Evolutionary conservation across 495 filamentous ascomycete genomes (phyloP), one percentile per base, ranked within the genome.

Genomic region (Aspergillus olivimuriae): DNA sequence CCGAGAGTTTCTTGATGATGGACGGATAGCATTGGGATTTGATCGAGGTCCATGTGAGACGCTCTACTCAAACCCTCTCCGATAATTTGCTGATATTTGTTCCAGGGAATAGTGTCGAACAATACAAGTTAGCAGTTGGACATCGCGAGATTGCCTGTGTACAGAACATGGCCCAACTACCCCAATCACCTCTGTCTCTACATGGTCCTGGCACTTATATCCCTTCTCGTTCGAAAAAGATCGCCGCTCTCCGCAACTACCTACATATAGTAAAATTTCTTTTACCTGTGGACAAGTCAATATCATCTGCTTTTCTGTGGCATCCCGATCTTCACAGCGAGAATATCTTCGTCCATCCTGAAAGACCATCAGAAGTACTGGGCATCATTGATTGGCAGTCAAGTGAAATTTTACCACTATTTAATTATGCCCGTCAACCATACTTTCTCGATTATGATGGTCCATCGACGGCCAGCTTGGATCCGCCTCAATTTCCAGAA

Each of bases 301-400:
- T 58, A 17, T 22, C 35, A 10, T 39, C 57, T 19, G 33, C 55
- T 24, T 52, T 19, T 46, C 21, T 69, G 17, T 66, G 60, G 62
- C 65, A 69, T 43, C 35, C 43, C 15, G 65, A 71, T 30, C 55
- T 69, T 10, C 65, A 69, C 38, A 30, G 47, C 22, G 51, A 58
- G 16, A 71, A 69, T 35, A 63, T 71, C 17, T 69, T 63, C 39
- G 36, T 39, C 36, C 20, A 39, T 39, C 36, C 36, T 3, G 8
- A 21, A 17, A 9, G 23, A 10, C 16, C 18, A n/a, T 39, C 36
- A 10, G 36, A 39, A n/a, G 23, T 39, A 2, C 23, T 21, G 20
- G 36, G 36, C 2, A 12, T 39, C 14, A 39, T 39, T 21, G 36
- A 39, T 4, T 39, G 36, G 36, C 36, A 39, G 14, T 39, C 36